A percentile compares a stretch with the other conserved stretches of the same genome.
Evolutionary conservation across 2,329 filamentous ascomycete species (phyloP).

Genomic region (Fusarium hainanense): DNA sequence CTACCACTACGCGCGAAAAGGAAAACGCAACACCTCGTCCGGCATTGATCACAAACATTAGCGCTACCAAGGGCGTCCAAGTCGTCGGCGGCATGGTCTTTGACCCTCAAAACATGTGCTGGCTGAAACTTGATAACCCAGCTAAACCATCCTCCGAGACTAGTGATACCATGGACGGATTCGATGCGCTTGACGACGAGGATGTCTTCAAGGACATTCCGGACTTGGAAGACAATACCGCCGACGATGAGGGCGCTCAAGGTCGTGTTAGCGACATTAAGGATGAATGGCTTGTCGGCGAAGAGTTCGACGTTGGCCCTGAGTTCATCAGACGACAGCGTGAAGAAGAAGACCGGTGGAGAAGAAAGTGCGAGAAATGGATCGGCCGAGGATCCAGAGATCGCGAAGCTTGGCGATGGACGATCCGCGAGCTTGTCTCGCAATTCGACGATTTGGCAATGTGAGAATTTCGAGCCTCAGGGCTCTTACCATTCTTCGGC

Average conservation of each 20-base stretch:
- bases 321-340: conserved; percentile 90
- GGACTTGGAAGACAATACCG: conserved; percentile 79
- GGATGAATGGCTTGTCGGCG: conserved; percentile 87
- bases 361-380: conserved; percentile 89
- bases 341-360: conserved; percentile 93
- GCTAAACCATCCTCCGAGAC: conserved; percentile 60
- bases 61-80: conserved; percentile 85
- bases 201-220: conserved; percentile 96
- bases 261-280: conserved; percentile 70
- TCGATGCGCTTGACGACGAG: conserved; percentile 82
- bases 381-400: conserved; percentile 69
- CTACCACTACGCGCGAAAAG: conserved; percentile 64
- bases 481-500: conserved; percentile 33
- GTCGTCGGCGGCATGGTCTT: conserved; percentile 99
- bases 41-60: conserved; percentile 92
- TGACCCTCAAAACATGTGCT: conserved; percentile 96
- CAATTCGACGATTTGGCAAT: conserved; percentile 55
- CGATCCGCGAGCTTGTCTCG: conserved; percentile 70
- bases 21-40: conserved; percentile 71
- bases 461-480: conserved; percentile 39
- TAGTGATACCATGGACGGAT: conserved; percentile 70
- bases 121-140: conserved; percentile 79
- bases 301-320: conserved; percentile 97
- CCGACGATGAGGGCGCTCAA: conserved; percentile 60
- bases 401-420: conserved; percentile 80